These are phyloP conservation scores for Fraxinus pennsylvanica DNA, from an alignment of 257 asterid genomes.

Conservation along the genomic window DNA sequence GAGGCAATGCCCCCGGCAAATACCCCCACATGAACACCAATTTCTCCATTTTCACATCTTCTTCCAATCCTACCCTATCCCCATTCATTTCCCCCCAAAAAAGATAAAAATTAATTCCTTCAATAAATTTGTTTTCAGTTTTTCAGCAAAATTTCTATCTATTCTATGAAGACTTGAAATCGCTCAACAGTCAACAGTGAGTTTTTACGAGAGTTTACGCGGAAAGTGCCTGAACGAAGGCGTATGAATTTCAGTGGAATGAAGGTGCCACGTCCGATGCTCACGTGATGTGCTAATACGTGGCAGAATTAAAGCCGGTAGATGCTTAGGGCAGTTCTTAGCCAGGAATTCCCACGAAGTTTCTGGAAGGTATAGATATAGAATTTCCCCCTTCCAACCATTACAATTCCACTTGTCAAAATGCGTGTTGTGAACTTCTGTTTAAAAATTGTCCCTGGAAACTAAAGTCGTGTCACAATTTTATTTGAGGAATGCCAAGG, in stretches of 20 bases:
- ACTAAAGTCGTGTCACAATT: too few species aligned
- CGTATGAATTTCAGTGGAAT: conserved; percentile 45
- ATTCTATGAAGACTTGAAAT: background rate
- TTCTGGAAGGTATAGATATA: conserved; percentile 47
- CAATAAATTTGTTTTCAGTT: background rate
- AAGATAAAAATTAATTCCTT: background rate
- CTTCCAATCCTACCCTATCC: conserved; percentile 58
- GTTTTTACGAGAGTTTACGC: conserved; percentile 6
- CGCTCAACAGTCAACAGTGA: too few species aligned
- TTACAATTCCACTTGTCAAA: conserved; percentile 19
- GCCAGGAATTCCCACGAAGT: conserved; percentile 53
- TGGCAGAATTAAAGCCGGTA: conserved; percentile 41
- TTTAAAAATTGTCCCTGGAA: too few species aligned
- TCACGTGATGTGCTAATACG: conserved; percentile 40
- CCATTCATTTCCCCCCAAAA: conserved; percentile 51
- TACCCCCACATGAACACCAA: conserved; percentile 89
- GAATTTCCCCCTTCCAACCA: conserved; percentile 30
- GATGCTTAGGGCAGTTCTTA: conserved; percentile 26
- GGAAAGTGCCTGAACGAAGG: conserved; percentile 35
- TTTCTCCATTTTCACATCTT: conserved; percentile 50
- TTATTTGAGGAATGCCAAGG: too few species aligned
- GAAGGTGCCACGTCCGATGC: conserved; percentile 47
- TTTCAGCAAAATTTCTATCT: background rate
- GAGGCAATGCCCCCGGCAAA: conserved; percentile 93
- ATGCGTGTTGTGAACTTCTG: background rate